Evolutionary conservation across 768 basidiomycete genomes (phyloP).

Genomic region (Suillus plorans): DNA sequence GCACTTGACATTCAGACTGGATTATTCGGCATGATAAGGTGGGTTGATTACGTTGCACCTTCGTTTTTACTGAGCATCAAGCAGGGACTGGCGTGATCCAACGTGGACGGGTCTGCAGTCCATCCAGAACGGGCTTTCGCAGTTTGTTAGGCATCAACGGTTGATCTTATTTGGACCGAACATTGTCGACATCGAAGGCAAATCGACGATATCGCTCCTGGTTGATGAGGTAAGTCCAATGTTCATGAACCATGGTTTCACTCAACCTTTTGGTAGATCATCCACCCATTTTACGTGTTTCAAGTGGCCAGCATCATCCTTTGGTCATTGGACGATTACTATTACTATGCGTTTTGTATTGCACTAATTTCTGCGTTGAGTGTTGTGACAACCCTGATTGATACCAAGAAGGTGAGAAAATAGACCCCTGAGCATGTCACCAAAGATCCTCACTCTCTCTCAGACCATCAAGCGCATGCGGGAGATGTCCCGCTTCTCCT

Average conservation of each 20-base stretch:
- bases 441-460: constrained; percentile 8
- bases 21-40: constrained; percentile 82
- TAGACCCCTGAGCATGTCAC: neutral
- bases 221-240: constrained; percentile 77
- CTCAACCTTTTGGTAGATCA: constrained; percentile 49
- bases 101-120: constrained; percentile 61
- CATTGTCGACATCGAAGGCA: constrained; percentile 86
- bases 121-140: constrained; percentile 65
- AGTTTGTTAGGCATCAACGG: constrained; percentile 60
- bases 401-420: constrained; percentile 80
- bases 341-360: constrained; percentile 97
- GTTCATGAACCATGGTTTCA: neutral
- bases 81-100: constrained; percentile 89
- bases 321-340: constrained; percentile 95
- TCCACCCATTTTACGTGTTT: constrained; percentile 98
- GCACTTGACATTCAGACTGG: constrained; percentile 83
- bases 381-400: constrained; percentile 82
- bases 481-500: constrained; percentile 91
- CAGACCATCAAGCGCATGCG: constrained; percentile 93
- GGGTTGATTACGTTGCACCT: constrained; percentile 17
- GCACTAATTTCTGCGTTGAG: constrained; percentile 86
- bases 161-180: constrained; percentile 78
- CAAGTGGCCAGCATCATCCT: constrained; percentile 93
- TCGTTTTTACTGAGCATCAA: constrained; percentile 8
- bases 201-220: constrained; percentile 73